These are phyloP conservation scores for Heterobasidion occidentale DNA, from an alignment of 1,284 basidiomycete genomes.

Conservation along the genomic window DNA sequence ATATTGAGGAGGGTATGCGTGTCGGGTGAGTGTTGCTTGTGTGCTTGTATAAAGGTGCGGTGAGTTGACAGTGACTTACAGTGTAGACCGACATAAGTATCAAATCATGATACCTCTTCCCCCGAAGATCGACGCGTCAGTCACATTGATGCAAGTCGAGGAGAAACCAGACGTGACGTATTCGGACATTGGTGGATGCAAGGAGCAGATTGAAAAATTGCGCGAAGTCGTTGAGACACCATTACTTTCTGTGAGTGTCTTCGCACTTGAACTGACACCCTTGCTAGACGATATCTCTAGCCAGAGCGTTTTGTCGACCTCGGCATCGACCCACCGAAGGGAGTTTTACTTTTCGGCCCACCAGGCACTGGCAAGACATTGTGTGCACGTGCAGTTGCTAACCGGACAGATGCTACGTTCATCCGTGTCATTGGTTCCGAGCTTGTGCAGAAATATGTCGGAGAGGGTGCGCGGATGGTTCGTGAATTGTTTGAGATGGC, in stretches of 20 bases:
- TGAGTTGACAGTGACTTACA: conserved; percentile 18
- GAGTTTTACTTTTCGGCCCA: conserved; percentile 92
- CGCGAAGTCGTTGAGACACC: conserved; percentile 98
- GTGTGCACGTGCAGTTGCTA: conserved; percentile 96
- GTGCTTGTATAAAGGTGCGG: conserved; percentile 11
- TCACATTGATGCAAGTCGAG: conserved; percentile 99
- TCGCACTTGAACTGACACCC: conserved; percentile 7
- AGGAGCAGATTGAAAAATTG: conserved; percentile 99
- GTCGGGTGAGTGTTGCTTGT: conserved; percentile 68
- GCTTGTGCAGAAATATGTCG: conserved; percentile 98
- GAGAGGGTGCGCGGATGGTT: conserved; percentile 98
- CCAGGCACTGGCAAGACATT: conserved; percentile 99
- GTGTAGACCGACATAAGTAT: conserved; percentile 92
- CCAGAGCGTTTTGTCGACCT: conserved; percentile 97
- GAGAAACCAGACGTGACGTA: conserved; percentile 99
- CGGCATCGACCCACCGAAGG: conserved; percentile 98
- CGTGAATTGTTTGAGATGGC: conserved; percentile 99
- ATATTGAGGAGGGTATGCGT: conserved; percentile 99
- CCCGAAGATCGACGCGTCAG: conserved; percentile 98
- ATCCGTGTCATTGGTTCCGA: conserved; percentile 99
- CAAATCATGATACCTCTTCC: conserved; percentile 99
- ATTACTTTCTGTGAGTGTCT: conserved; percentile 71
- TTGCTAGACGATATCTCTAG: conserved; percentile 30
- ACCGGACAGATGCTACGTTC: conserved; percentile 98
- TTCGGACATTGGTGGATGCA: conserved; percentile 97